Evolutionary conservation across 352 stramenopile genomes (phyloP).

Genomic region (Pythium grandisporangium): DNA sequence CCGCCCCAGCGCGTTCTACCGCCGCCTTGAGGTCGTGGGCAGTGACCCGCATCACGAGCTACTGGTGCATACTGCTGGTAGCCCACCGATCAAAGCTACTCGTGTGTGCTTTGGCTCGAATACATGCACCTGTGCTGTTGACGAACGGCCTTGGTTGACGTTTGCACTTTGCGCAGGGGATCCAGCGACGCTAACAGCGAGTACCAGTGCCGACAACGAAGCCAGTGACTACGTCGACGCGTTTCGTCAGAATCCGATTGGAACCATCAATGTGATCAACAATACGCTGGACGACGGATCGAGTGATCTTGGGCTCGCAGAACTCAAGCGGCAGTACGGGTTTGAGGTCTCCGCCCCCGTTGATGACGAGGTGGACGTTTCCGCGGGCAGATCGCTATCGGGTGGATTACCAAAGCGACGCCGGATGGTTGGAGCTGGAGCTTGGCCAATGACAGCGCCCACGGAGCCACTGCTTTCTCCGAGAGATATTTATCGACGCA

Average conservation of each 20-base stretch:
- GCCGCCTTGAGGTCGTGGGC: conserved; percentile 35
- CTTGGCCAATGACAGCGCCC: too few species aligned
- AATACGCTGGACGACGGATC: conserved; percentile 2
- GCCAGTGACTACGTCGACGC: conserved; percentile 2
- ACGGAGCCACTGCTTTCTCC: too few species aligned
- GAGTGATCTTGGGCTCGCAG: conserved; percentile 35
- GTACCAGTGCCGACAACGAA: not conserved
- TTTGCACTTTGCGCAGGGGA: too few species aligned
- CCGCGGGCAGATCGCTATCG: too few species aligned
- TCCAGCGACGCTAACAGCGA: conserved; percentile 5
- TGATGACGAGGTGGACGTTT: conserved; percentile 14
- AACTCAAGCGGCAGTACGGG: conserved; percentile 61
- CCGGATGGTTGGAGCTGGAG: too few species aligned
- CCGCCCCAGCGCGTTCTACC: conserved; percentile 31
- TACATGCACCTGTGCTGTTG: conserved; percentile 33
- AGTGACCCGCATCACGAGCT: conserved; percentile 48
- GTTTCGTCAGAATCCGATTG: conserved; percentile 7
- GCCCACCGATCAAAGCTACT: conserved; percentile 10
- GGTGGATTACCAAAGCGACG: too few species aligned
- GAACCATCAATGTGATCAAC: too few species aligned
- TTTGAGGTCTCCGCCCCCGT: conserved; percentile 19
- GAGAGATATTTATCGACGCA: conserved; percentile 26
- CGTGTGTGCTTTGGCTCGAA: conserved; percentile 31
- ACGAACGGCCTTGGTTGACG: conserved; percentile 37
- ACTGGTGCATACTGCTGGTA: conserved; percentile 20